Base-by-base conservation (phyloP, 1,284 basidiomycete genomes). In the Takashimella koratensis region DNA sequence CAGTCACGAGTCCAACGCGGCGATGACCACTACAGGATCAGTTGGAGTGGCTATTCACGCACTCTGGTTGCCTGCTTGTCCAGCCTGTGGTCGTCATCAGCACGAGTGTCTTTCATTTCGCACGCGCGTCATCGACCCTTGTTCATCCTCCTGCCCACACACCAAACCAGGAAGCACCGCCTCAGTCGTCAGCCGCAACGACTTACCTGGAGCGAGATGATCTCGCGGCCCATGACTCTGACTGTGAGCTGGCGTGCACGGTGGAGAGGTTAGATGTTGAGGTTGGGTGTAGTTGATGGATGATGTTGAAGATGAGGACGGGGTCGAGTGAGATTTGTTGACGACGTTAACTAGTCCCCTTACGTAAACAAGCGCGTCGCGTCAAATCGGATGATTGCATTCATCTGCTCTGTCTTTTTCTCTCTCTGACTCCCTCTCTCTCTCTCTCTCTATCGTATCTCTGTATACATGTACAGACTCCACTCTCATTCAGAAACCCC, bases 61-160 rank as follows among this genome's bases (percentile, higher is more conserved):
- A 93, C 92, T 90, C 81, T 95, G 91, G 75, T 97, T 97, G 63
- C 93, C 92, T 59, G 92, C 95, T 84, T 97, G 93, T 63, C 93
- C 93, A 13, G 94, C 84, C 73, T 93, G 86, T 36, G 16, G 16
- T 8, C 8, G 30, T 8, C 16, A 2, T 4, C 11, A 16, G 26
- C 22, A 24, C 39, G 44, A 48, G 3, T 6, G 23, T 26, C 12
- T 27, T 11, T 19, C 21, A 47, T 53, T 36, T n/a, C n/a, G n/a
- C n/a, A n/a, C n/a, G n/a, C n/a, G n/a, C n/a, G n/a, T n/a, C n/a
- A n/a, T n/a, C n/a, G n/a, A n/a, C n/a, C n/a, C n/a, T n/a, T n/a
- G n/a, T n/a, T n/a, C n/a, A n/a, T n/a, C n/a, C n/a, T n/a, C n/a
- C n/a, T n/a, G n/a, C n/a, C n/a, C n/a, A n/a, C n/a, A n/a, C n/a